Evolutionary conservation across 1,284 basidiomycete species (phyloP).

Genomic region (Ceratobasidium sp.): DNA sequence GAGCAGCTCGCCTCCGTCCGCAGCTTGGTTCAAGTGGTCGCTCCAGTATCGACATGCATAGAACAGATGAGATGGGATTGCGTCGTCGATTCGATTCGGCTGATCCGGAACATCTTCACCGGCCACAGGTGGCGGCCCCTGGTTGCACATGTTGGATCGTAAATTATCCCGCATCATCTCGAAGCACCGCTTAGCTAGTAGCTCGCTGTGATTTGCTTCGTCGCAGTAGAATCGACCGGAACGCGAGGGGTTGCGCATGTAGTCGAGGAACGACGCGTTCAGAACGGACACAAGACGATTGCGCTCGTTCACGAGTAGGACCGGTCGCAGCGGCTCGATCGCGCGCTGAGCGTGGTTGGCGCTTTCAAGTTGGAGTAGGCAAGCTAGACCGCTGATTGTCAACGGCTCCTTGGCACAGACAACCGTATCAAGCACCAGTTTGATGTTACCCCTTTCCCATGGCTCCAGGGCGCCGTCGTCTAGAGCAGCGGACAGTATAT

Average conservation of each 20-base stretch:
- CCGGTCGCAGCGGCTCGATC: not conserved
- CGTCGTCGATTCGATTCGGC: not conserved
- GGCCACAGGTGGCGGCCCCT: not conserved
- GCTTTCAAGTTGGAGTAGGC: not conserved
- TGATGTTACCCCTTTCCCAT: not conserved
- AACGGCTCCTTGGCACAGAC: conserved; percentile 1
- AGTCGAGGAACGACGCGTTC: not conserved
- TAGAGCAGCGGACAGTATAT: not conserved
- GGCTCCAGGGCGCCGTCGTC: not conserved
- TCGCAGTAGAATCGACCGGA: not conserved
- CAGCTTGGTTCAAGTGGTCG: not conserved
- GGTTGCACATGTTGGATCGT: conserved; percentile 1
- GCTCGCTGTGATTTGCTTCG: not conserved
- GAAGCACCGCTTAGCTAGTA: not conserved
- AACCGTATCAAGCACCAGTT: not conserved
- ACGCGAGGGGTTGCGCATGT: not conserved
- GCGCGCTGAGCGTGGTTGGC: too few relatives aligned
- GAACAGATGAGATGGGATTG: not conserved
- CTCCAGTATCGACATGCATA: conserved; percentile 1
- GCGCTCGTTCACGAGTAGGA: not conserved
- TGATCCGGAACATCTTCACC: not conserved
- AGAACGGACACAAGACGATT: not conserved
- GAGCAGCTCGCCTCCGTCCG: not conserved
- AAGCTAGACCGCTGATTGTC: not conserved
- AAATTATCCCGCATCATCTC: not conserved